Conservation (phyloP, 306 rosid genomes). For the Ormosia emarginata region DNA sequence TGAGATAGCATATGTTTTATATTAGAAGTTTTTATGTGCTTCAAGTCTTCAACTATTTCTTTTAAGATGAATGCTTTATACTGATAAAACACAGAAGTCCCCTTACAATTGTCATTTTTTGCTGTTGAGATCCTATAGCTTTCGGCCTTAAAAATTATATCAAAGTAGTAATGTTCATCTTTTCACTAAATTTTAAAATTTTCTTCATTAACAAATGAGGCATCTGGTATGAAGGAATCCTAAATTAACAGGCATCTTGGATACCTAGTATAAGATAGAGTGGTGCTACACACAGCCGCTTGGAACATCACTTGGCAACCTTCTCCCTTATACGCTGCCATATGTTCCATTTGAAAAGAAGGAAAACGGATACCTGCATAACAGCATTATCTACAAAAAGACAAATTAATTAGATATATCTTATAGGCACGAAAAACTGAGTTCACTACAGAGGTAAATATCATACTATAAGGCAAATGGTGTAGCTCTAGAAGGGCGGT, state of each 20-base stretch:
- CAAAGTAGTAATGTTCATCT: neutral
- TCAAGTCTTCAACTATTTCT: neutral
- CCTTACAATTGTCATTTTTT: neutral
- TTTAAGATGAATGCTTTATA: neutral
- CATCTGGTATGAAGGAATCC: neutral
- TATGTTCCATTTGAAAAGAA: no score
- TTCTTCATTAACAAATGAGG: neutral
- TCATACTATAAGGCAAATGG: neutral
- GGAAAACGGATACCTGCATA: neutral
- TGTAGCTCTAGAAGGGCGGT: no score
- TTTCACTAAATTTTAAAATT: neutral
- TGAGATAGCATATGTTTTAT: neutral
- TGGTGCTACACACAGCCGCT: neutral
- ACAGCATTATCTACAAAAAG: neutral
- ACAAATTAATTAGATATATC: neutral
- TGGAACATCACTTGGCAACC: neutral
- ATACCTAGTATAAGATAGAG: neutral
- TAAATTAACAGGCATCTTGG: neutral
- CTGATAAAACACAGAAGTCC: neutral
- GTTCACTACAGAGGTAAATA: neutral
- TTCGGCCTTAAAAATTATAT: neutral
- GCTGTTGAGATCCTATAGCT: neutral
- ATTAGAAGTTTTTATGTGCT: neutral
- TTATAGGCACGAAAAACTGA: neutral
- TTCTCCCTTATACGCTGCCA: no score